Base-by-base conservation (phyloP, 2,329 filamentous ascomycete genomes). In the Colletotrichum ledebouriae region DNA sequence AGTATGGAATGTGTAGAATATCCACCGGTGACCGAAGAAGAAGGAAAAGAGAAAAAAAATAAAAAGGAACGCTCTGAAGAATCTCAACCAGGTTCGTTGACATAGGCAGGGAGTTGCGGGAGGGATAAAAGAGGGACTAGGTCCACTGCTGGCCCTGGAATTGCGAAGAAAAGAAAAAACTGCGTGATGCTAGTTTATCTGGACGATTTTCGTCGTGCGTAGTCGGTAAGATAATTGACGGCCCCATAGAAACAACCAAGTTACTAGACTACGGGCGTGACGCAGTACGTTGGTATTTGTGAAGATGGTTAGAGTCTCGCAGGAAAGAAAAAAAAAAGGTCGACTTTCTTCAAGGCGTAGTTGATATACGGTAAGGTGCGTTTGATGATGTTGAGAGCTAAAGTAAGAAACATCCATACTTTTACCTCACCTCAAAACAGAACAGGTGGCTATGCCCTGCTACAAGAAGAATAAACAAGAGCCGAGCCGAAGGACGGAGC, bases 401-500 rank as follows among this genome's bases (percentile, higher is more conserved):
- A 9, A 5, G 25, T 29, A 29, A 29, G 29, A 29, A 29, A 29
- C 37, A 25, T 57, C 37, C 53, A 33, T 57, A 42, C 53, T 44
- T 57, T 42, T 57, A 57, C 53, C 53, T 57, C 53, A 29, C 37
- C 11, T 57, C 41, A 42, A 57, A 13, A 10, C 46, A 3, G 17
- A 13, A 10, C 46, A 25, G 22, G 22, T 15, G 10, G 13, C 17
- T 22, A 12, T 50, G 53, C 20, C 34, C 20, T 34, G 42, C 53
- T 44, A 33, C 5, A 29, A 29, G 25, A 29, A 29, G 25, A 29
- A 29, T 29, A 29, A 29, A 39, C 15, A 55, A 56, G 49, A 56
- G 63, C 63, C 63, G 63, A 63, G 50, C 59, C 63, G 59, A 67
- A 63, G 39, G 39, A 67, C 52, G 58, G 44, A 44, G 49, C 63